Base-by-base conservation (phyloP, 805 yeast genomes). In the Yarrowia divulgata region DNA sequence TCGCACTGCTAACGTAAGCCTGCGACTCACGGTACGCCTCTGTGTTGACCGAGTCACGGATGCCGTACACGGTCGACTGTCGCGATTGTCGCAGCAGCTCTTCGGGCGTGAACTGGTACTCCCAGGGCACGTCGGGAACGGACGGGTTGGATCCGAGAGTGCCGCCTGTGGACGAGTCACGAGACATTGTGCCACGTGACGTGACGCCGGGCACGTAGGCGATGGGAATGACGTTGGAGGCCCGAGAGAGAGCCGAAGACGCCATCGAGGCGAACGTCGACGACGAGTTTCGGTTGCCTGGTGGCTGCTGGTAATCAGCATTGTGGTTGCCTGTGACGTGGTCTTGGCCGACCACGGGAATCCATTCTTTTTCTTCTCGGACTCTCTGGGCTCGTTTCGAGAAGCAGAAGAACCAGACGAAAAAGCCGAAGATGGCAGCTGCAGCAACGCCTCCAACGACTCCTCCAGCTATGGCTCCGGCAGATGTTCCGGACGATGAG, bases 161-260 rank as follows among this genome's bases (percentile, higher is more conserved):
- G 62, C 43, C 69, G 39, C 39, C 67, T 50, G 54, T 73, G 69
- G 58, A 71, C 32, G 60, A 54, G 35, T 23, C 60, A 3, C 60
- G 60, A 71, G 68, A 70, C 73, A 67, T 71, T 14, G 23, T 37
- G 14, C 55, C 73, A 18, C 69, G 71, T 46, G 73, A 71, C 39
- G 76, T 90, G 55, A 93, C 97, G 45, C 98, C 98, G 0, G 98
- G 98, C 70, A 93, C 91, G 76, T 93, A 93, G 2, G 97, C 97
- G 69, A 94, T 89, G 19, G 97, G 97, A 71, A 93, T 84, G 72
- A 93, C 88, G 77, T 93, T 93, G 14, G 97, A 90, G 4, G 96
- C 96, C 73, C 89, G 87, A 12, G 95, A 88, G 60, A 88, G 82
- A 14, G 88, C 75, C 76, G 71, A 76, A 73, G 69, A 75, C 75